A percentile compares a stretch with the other conserved stretches of the same genome.
phyloP scores from a whole-genome alignment of 2,329 filamentous ascomycete genomes.

The Davidsoniella neocaledoniae region DNA sequence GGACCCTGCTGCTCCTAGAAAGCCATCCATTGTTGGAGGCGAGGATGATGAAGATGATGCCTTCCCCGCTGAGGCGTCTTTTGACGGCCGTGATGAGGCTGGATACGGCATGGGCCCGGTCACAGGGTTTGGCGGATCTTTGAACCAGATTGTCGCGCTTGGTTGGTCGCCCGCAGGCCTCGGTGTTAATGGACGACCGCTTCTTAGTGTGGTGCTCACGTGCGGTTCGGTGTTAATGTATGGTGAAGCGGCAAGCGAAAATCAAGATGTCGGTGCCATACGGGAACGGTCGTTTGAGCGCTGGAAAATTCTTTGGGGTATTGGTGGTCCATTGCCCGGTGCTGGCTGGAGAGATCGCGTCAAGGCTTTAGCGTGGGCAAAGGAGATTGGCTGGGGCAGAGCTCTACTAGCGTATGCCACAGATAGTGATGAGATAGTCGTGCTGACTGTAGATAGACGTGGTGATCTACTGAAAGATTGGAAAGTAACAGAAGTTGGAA shows the following conservation, averaged over 20 bases:
- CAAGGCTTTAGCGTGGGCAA: constrained; percentile 36
- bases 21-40: not conserved
- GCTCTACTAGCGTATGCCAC: constrained; percentile 35
- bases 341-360: constrained; percentile 26
- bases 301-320: constrained; percentile 39
- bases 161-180: constrained; percentile 43
- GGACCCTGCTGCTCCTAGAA: not conserved
- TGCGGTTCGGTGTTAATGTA: constrained; percentile 33
- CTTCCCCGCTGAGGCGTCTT: constrained; percentile 16
- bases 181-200: constrained; percentile 35
- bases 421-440: constrained; percentile 31
- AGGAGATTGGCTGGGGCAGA: constrained; percentile 23
- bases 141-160: constrained; percentile 37
- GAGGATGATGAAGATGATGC: constrained; percentile 15
- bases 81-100: constrained; percentile 19
- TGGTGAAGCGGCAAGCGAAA: constrained; percentile 25
- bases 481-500: constrained; percentile 32
- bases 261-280: constrained; percentile 17
- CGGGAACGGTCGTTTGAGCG: constrained; percentile 26
- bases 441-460: constrained; percentile 29
- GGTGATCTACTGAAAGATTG: constrained; percentile 21
- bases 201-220: constrained; percentile 33
- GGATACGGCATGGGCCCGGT: constrained; percentile 31
- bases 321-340: constrained; percentile 32
- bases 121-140: constrained; percentile 30